phyloP scores from a whole-genome alignment of 805 yeast genomes.

The Candida succiphila region DNA sequence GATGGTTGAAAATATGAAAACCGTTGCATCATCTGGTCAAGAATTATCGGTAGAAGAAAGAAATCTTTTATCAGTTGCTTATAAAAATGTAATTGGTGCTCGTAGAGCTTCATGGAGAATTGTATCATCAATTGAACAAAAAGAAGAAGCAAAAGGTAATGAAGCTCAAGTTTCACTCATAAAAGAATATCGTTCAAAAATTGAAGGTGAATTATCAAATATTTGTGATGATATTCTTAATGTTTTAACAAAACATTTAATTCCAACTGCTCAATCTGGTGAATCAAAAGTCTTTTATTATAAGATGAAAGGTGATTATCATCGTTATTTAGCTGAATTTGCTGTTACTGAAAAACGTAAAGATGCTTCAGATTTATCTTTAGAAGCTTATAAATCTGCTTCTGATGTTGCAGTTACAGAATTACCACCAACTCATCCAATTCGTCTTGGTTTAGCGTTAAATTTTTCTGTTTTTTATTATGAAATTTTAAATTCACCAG shows the following conservation, averaged over 20 bases:
- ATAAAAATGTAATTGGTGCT: conserved; percentile 97
- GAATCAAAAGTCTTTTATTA: conserved; percentile 97
- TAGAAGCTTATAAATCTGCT: conserved; percentile 92
- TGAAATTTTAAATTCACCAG: conserved; percentile 96
- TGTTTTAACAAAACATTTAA: conserved; percentile 81
- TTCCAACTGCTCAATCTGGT: conserved; percentile 91
- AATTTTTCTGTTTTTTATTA: conserved; percentile 97
- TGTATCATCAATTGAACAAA: conserved; percentile 95
- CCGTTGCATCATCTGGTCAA: conserved; percentile 92
- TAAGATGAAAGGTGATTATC: conserved; percentile 99
- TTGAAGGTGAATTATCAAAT: conserved; percentile 84
- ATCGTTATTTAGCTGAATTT: conserved; percentile 97
- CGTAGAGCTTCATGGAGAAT: conserved; percentile 99
- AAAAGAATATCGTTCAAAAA: conserved; percentile 90
- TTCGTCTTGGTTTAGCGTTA: conserved; percentile 94
- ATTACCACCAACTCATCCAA: conserved; percentile 97
- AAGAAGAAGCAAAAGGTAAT: conserved; percentile 94
- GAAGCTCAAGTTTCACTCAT: conserved; percentile 83
- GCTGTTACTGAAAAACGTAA: conserved; percentile 87
- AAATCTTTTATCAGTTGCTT: conserved; percentile 92
- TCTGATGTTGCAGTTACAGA: conserved; percentile 95
- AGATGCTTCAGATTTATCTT: conserved; percentile 83
- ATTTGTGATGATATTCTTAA: conserved; percentile 90
- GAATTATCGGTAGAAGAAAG: conserved; percentile 97
- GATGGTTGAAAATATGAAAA: conserved; percentile 98